Base-by-base conservation (phyloP, 495 filamentous ascomycete species). In the Penicillium riverlandense region DNA sequence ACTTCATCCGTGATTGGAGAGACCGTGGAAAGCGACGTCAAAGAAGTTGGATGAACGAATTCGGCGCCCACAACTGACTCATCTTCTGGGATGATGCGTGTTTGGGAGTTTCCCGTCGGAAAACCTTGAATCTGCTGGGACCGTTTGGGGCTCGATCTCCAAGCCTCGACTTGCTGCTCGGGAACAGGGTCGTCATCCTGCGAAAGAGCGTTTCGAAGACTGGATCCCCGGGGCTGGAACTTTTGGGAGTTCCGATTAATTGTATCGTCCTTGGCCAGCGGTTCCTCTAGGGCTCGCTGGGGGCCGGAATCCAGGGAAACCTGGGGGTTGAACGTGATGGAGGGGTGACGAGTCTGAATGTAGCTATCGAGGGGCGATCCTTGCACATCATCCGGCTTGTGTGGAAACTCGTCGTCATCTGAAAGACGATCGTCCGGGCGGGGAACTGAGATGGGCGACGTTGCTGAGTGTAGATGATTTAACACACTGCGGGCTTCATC, bases 11-110 rank as follows among this genome's bases (percentile, higher is more conserved):
- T 58, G 13, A 63, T 41, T 5, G 78, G 70, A 14, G 79, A 82
- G 33, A 64, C 70, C 16, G 79, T 82, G 11, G 77, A 73, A 27
- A 70, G 67, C 1, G 79, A 81, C 6, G 81, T 84, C 48, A 85
- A 64, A 8, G 81, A 84, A 11, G 75, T 74, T n/a, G 65, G 69
- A 35, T 54, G 68, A n/a, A 71, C 69, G 16, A 67, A 30, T 12
- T 67, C 65, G 27, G 51, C 43, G 34, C 42, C 49, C 11, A 41
- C 28, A 6, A 42, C 42, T 22, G 54, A 40, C 15, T 54, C 57
- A 45, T 57, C 54, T 13, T 59, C 57, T 3, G 59, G 46, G 41
- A 49, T 59, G 11, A 52, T 44, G 29, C 52, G 53, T 10, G 42
- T 35, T 34, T 61, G 66, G 43, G 61, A 54, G 29, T 38, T 30